Evolutionary conservation across 139 green algal species (phyloP).

Genomic region (Marvania coccoides): DNA sequence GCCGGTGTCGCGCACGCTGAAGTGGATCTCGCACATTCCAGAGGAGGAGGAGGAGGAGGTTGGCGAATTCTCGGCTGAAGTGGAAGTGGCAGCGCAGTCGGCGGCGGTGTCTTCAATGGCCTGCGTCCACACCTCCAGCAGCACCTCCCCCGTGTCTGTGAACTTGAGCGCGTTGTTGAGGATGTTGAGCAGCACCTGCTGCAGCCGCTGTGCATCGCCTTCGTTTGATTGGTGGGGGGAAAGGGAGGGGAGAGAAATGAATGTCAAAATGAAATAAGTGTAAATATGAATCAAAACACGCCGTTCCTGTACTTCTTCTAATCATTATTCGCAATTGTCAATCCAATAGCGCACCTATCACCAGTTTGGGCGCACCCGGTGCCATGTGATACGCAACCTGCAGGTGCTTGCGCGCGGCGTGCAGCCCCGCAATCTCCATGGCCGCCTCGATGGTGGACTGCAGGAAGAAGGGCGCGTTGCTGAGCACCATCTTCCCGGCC

Average conservation of each 20-base stretch:
- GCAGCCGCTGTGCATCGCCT: constrained; percentile 67
- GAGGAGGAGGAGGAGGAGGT: neutral
- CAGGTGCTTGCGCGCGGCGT: constrained; percentile 60
- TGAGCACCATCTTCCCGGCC: constrained; percentile 69
- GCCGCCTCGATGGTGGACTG: constrained; percentile 70
- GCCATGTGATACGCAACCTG: constrained; percentile 68
- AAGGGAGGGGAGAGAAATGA: too few relatives aligned
- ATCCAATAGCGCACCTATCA: too few relatives aligned
- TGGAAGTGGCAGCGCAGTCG: neutral
- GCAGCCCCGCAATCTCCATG: constrained; percentile 75
- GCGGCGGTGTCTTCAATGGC: neutral
- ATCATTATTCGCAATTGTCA: too few relatives aligned
- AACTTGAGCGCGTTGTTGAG: constrained; percentile 90
- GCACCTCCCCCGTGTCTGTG: constrained; percentile 64
- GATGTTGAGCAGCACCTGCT: constrained; percentile 83
- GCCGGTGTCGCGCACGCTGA: constrained; percentile 68
- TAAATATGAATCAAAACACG: too few relatives aligned
- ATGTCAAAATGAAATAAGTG: too few relatives aligned
- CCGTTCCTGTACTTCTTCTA: too few relatives aligned
- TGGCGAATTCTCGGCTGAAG: neutral
- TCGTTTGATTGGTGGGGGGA: too few relatives aligned
- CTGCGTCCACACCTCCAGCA: constrained; percentile 60
- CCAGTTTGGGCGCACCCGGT: constrained; percentile 15
- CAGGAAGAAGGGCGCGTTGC: constrained; percentile 48
- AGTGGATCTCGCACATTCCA: constrained; percentile 33